Evolutionary conservation across 805 yeast species (phyloP), one percentile per base, ranked within the genome.

Genomic region (Ogataea degrootiae): DNA sequence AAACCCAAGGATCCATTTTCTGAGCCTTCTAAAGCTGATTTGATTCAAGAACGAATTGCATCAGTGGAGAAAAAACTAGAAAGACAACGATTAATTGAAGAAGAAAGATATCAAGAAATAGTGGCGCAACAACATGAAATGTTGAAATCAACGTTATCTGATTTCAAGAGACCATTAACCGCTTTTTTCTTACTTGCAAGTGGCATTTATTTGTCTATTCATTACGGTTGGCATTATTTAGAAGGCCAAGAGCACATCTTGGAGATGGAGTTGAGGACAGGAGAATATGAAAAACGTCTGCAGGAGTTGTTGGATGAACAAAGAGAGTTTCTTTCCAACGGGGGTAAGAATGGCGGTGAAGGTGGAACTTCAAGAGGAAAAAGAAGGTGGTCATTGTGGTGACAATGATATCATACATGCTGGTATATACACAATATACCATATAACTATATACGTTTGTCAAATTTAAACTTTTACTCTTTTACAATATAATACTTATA

Each of bases 161-260:
- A 69, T 46, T 69, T 66, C 46, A 61, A 56, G 43, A 51, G 68
- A 41, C 70, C 72, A 1, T 40, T 68, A 9, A 52, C 70, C 4
- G 53, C 65, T 14, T 56, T 60, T 33, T 57, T 69, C 29, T 46
- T 69, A 15, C 45, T 67, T 12, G 68, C 67, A 0, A 59, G 67
- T 21, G 57, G 65, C 1, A 58, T 66, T 7, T 69, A 67, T 47
- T 52, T 65, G 39, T 39, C 57, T 6, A 48, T 66, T 9, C 70
- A 68, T 41, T 67, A 64, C 46, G 29, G 49, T 14, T 68, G 72
- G 70, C 58, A 56, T 45, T 47, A 52, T 39, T 46, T 69, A 23
- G 67, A 65, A 34, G 63, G 58, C 26, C 68, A 65, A 44, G 64
- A 60, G 29, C 54, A 55, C 38, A 45, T 66, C 29, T 39, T 50